These are phyloP conservation scores for Macrotyloma uniflorum DNA, from an alignment of 306 rosid genomes.

Conservation along the genomic window DNA sequence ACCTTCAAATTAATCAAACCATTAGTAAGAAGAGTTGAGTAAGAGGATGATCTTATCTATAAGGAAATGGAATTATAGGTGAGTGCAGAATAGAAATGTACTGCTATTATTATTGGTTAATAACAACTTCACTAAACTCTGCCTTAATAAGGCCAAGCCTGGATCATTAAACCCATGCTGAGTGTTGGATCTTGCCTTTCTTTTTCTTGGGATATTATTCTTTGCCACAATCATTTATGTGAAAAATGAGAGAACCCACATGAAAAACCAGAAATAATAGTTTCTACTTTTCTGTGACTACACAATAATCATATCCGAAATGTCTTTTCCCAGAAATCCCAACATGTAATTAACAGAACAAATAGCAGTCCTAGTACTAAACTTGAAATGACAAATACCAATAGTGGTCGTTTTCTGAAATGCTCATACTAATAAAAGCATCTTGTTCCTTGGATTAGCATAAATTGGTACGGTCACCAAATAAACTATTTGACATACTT, in stretches of 20 bases:
- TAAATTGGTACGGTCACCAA: constrained; percentile 23
- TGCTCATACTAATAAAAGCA: background rate
- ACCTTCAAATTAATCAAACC: too few species aligned
- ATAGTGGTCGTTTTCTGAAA: background rate
- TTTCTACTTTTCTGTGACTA: background rate
- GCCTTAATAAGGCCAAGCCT: constrained; percentile 57
- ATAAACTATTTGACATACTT: constrained; percentile 27
- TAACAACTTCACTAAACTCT: constrained; percentile 26
- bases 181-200: constrained; percentile 61
- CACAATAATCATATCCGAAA: constrained; percentile 4
- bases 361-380: background rate
- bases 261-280: constrained; percentile 31
- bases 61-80: too few species aligned
- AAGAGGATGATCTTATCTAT: too few species aligned
- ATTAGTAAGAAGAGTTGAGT: too few species aligned
- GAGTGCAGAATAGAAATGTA: too few species aligned
- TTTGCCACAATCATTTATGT: constrained; percentile 35
- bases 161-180: constrained; percentile 52
- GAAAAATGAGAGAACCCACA: constrained; percentile 40
- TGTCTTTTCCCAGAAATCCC: constrained; percentile 6
- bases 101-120: constrained; percentile 26
- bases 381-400: constrained; percentile 16
- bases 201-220: constrained; percentile 24
- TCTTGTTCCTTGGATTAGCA: constrained; percentile 30
- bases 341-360: constrained; percentile 17